phyloP scores from a whole-genome alignment of 257 asterid genomes.

The Primulina eburnea region DNA sequence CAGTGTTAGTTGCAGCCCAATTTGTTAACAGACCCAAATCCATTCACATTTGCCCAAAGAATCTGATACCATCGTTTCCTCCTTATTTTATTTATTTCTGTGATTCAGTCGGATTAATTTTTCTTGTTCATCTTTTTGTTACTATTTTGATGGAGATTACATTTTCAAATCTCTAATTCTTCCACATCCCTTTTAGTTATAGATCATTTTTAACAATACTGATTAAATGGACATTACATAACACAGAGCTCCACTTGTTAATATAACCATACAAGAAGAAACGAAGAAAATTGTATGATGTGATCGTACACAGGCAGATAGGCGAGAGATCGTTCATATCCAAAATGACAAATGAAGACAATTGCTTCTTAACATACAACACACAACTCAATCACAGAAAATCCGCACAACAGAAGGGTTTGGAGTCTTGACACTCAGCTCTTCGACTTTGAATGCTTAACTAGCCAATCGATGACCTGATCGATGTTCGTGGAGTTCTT shows the following conservation, averaged over 20 bases:
- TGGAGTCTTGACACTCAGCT: slow-evolving; percentile 36
- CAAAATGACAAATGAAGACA: neutral
- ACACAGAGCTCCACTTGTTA: neutral
- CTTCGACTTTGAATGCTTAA: slow-evolving; percentile 91
- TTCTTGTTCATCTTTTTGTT: too few relatives aligned
- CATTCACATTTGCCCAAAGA: too few relatives aligned
- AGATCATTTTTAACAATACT: neutral
- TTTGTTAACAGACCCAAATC: too few relatives aligned
- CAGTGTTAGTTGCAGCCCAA: too few relatives aligned
- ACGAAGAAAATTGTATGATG: neutral
- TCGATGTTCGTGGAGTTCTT: slow-evolving; percentile 92
- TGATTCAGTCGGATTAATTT: too few relatives aligned
- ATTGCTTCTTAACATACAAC: neutral
- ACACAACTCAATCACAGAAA: neutral
- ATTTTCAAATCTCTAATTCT: neutral
- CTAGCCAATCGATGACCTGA: slow-evolving; percentile 95
- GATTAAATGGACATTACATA: neutral
- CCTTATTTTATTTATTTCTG: too few relatives aligned
- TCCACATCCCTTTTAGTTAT: neutral
- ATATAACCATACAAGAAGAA: neutral
- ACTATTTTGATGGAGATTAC: too few relatives aligned
- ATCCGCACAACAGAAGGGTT: neutral
- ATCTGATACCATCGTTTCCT: too few relatives aligned
- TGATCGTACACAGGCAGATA: neutral
- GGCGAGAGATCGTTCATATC: slow-evolving; percentile 13